A percentile compares a stretch with the other conserved stretches of the same genome.
phyloP scores from a whole-genome alignment of 257 asterid genomes.

The Vinca minor region DNA sequence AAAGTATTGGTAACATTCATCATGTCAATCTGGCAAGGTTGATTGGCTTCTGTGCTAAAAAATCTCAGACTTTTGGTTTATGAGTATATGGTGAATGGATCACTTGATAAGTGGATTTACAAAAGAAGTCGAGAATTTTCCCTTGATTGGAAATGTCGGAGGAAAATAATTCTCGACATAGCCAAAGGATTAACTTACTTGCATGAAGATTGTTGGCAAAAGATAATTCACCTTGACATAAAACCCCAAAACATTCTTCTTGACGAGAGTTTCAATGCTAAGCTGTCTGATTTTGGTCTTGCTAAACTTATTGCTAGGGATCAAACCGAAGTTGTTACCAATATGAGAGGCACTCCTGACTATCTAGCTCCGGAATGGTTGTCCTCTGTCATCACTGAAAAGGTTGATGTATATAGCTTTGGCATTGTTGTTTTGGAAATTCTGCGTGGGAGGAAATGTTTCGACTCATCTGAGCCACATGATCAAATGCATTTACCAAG shows the following conservation, averaged over 20 bases:
- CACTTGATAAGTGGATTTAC: conserved; percentile 27
- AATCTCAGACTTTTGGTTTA: conserved; percentile 30
- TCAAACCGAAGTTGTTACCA: conserved; percentile 22
- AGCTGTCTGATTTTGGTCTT: conserved; percentile 29
- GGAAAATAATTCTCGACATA: conserved; percentile 22
- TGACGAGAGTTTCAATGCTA: conserved; percentile 24
- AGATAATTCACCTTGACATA: conserved; percentile 24
- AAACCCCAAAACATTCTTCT: conserved; percentile 26
- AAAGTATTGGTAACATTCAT: conserved; percentile 24
- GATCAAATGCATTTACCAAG: conserved; percentile 12
- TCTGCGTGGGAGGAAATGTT: conserved; percentile 18
- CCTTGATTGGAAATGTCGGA: conserved; percentile 23
- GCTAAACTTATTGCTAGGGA: conserved; percentile 26
- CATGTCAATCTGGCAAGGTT: conserved; percentile 25
- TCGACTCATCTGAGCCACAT: conserved; percentile 13
- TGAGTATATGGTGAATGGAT: conserved; percentile 26
- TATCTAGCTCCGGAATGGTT: conserved; percentile 28
- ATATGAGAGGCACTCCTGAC: conserved; percentile 28
- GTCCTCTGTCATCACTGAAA: conserved; percentile 18
- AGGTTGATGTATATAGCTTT: conserved; percentile 24
- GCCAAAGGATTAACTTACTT: conserved; percentile 28
- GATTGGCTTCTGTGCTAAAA: conserved; percentile 25
- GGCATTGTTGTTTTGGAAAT: conserved; percentile 25
- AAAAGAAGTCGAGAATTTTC: not conserved
- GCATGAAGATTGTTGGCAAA: conserved; percentile 28